Evolutionary conservation across 1,284 basidiomycete species (phyloP).

Genomic region (Pholiota adiposa): DNA sequence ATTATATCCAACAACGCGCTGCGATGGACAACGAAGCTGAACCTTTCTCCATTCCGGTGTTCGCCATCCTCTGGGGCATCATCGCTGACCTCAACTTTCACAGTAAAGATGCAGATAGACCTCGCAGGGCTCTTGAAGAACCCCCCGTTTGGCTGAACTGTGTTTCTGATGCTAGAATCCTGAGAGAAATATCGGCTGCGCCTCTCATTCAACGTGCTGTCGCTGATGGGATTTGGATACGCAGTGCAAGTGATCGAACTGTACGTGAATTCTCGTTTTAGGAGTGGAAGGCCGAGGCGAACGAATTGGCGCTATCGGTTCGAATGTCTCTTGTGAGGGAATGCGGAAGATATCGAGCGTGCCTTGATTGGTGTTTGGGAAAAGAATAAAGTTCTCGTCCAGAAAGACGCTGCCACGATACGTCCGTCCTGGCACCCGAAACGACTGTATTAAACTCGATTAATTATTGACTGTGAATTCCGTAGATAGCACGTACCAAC

Average conservation of each 20-base stretch:
- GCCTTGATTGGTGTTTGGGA: background rate
- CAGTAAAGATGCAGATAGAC: background rate
- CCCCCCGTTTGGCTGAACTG: background rate
- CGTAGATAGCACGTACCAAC: background rate
- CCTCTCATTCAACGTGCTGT: background rate
- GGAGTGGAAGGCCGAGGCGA: background rate
- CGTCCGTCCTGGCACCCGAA: too few species aligned
- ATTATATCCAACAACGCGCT: background rate
- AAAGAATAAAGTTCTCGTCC: background rate
- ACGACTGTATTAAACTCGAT: too few species aligned
- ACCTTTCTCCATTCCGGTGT: background rate
- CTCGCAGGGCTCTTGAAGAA: background rate
- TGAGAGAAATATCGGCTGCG: too few species aligned
- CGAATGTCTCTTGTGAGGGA: background rate
- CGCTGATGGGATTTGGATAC: background rate
- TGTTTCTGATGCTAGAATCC: background rate
- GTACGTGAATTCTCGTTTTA: background rate
- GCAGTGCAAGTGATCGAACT: background rate
- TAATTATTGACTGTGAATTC: too few species aligned
- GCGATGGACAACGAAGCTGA: background rate
- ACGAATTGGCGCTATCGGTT: background rate
- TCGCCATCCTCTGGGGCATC: too few species aligned
- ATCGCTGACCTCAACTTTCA: background rate
- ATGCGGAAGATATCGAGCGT: background rate
- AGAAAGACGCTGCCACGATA: background rate